These are phyloP conservation scores for Annulohypoxylon stygium DNA, from an alignment of 495 filamentous ascomycete genomes.

Conservation along the genomic window DNA sequence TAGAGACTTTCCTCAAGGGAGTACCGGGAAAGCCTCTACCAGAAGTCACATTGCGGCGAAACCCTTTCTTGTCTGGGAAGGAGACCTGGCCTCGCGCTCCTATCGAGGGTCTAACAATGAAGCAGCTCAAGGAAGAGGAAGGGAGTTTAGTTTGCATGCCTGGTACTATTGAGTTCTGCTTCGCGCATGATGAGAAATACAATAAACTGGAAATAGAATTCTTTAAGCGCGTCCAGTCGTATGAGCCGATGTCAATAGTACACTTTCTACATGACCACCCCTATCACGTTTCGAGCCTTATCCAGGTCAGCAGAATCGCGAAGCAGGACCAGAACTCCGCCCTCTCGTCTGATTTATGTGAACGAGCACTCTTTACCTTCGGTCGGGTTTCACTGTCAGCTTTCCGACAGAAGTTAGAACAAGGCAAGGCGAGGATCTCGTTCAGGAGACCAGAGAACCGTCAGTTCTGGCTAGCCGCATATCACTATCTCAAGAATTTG, in stretches of 20 bases:
- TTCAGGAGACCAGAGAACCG: constrained; percentile 86
- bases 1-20: constrained; percentile 78
- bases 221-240: constrained; percentile 79
- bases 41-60: constrained; percentile 77
- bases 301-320: constrained; percentile 92
- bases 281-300: constrained; percentile 92
- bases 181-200: constrained; percentile 82
- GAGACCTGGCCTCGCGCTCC: constrained; percentile 89
- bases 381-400: constrained; percentile 85
- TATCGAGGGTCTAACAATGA: constrained; percentile 88
- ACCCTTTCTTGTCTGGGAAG: constrained; percentile 89
- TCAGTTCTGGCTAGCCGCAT: constrained; percentile 91
- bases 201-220: constrained; percentile 81
- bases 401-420: constrained; percentile 78
- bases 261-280: constrained; percentile 58
- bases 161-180: constrained; percentile 74
- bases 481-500: constrained; percentile 85
- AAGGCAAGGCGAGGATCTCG: constrained; percentile 82
- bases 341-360: constrained; percentile 86
- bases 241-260: constrained; percentile 77
- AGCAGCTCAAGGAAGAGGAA: constrained; percentile 66
- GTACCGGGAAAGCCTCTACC: constrained; percentile 73
- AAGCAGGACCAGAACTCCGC: constrained; percentile 90
- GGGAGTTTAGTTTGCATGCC: constrained; percentile 45
- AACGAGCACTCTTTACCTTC: constrained; percentile 93